Conservation (phyloP, 2,329 filamentous ascomycete species). For the Zasmidium citrigriseum region DNA sequence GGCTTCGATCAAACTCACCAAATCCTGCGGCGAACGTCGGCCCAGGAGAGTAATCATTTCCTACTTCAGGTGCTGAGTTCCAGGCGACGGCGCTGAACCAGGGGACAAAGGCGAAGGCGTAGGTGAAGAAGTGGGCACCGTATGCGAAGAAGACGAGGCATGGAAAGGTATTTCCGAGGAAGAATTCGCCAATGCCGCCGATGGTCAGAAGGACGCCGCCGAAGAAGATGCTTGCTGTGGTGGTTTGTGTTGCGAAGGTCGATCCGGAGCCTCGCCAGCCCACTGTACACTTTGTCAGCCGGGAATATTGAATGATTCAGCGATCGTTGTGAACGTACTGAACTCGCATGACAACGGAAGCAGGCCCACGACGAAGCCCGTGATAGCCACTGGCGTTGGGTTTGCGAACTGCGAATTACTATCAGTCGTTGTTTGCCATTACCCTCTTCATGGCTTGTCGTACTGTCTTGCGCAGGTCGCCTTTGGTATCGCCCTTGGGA, state of each 20-base stretch:
- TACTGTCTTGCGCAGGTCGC: conserved; percentile 23
- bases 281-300: not conserved
- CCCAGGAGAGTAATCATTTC: not conserved
- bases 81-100: conserved; percentile 17
- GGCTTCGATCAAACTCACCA: conserved; percentile 11
- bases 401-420: no score
- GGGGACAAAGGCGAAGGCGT: conserved; percentile 22
- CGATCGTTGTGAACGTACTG: conserved; percentile 6
- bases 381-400: conserved; percentile 24
- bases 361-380: conserved; percentile 23
- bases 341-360: conserved; percentile 22
- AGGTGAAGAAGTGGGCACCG: conserved; percentile 24
- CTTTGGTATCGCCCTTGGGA: conserved; percentile 18
- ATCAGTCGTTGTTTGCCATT: no score
- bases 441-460: no score
- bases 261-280: conserved; percentile 18
- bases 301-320: not conserved
- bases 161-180: conserved; percentile 38
- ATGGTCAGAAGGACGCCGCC: conserved; percentile 38
- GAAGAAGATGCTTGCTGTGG: conserved; percentile 33
- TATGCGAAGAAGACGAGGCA: conserved; percentile 29
- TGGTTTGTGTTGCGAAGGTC: conserved; percentile 5
- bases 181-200: conserved; percentile 37
- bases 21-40: conserved; percentile 17
- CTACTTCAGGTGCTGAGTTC: conserved; percentile 15